Evolutionary conservation across 164 flowering plant genomes (phyloP).

Genomic region (Macadamia integrifolia): DNA sequence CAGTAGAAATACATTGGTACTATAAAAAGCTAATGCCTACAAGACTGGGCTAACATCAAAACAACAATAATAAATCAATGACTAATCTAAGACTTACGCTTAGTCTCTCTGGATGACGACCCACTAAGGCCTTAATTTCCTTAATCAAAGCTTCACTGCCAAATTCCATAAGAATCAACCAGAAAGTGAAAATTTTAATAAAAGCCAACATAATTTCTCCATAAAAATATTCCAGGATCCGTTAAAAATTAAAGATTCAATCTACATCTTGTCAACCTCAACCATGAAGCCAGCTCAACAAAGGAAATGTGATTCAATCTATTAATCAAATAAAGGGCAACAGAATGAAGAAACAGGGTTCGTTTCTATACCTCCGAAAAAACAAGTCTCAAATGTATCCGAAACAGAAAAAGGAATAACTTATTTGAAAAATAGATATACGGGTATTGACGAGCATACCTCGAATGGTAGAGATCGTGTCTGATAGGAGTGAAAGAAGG

Average conservation of each 20-base stretch:
- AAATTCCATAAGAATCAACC: slow-evolving; percentile 10
- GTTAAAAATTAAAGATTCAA: too few species aligned
- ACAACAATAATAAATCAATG: neutral
- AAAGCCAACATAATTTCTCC: too few species aligned
- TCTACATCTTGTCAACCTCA: too few species aligned
- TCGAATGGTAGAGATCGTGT: slow-evolving; percentile 64
- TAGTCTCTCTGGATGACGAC: slow-evolving; percentile 70
- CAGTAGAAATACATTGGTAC: slow-evolving; percentile 2
- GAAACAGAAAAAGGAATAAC: too few species aligned
- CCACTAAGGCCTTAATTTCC: slow-evolving; percentile 61
- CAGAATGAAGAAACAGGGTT: too few species aligned
- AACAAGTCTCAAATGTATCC: too few species aligned
- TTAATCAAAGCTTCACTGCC: slow-evolving; percentile 65
- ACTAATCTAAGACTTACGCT: slow-evolving; percentile 34
- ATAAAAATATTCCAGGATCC: too few species aligned
- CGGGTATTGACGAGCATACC: slow-evolving; percentile 10
- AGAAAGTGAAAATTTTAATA: neutral
- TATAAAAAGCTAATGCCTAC: neutral
- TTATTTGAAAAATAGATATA: too few species aligned
- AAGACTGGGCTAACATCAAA: neutral
- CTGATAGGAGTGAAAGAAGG: slow-evolving; percentile 37
- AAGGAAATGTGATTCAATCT: too few species aligned
- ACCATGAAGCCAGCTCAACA: too few species aligned
- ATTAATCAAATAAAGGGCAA: too few species aligned
- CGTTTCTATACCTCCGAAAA: too few species aligned